A percentile compares a stretch with the other conserved stretches of the same genome.
Evolutionary conservation across 768 basidiomycete genomes (phyloP).

Genomic region (Suillus ampliporus): DNA sequence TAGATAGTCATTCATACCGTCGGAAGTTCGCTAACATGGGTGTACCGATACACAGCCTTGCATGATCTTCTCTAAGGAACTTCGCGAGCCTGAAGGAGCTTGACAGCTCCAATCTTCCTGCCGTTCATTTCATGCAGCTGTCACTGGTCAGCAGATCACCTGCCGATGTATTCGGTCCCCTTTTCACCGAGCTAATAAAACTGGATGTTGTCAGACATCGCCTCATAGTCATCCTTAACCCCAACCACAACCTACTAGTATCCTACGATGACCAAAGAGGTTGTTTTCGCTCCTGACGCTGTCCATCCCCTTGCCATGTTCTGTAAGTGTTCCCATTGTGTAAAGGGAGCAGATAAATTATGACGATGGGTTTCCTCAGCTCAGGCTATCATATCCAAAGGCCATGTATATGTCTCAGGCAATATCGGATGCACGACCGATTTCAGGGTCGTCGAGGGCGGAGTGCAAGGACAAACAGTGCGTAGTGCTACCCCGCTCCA

Average conservation of each 20-base stretch:
- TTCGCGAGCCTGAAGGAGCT: neutral
- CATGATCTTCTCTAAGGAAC: neutral
- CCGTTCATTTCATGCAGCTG: neutral
- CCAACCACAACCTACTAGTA: neutral
- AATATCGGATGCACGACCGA: constrained; percentile 43
- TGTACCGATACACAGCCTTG: neutral
- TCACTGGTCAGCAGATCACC: neutral
- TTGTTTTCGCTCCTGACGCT: constrained; percentile 36
- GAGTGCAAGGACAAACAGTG: constrained; percentile 44
- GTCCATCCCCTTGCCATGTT: constrained; percentile 40
- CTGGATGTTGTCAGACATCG: neutral
- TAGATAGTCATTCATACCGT: neutral
- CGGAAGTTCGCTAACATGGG: too few relatives aligned
- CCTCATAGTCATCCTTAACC: neutral
- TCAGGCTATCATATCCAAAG: constrained; percentile 42
- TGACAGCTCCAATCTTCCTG: neutral
- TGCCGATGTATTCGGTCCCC: neutral
- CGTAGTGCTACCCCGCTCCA: constrained; percentile 21
- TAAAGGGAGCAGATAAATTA: too few relatives aligned
- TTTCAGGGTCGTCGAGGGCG: constrained; percentile 40
- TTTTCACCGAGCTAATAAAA: neutral
- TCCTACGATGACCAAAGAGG: constrained; percentile 33
- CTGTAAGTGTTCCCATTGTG: constrained; percentile 27
- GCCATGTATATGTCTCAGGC: constrained; percentile 46
- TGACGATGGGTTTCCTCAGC: constrained; percentile 27